These are phyloP conservation scores for Drechslerella dactyloides DNA, from an alignment of 2,329 filamentous ascomycete species.

Conservation along the genomic window DNA sequence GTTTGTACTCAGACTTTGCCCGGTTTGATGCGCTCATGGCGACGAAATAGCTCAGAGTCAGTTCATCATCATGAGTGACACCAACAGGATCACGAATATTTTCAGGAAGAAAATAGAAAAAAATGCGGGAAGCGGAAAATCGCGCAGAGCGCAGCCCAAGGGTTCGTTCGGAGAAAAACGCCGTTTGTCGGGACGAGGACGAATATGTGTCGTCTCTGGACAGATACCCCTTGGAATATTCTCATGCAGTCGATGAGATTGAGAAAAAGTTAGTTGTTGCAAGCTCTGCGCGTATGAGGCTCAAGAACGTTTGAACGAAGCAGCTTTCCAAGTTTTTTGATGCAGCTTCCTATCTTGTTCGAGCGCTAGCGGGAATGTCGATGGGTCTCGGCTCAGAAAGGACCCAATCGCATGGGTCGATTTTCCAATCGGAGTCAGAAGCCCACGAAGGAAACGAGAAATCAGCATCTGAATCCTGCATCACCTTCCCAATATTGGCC, in stretches of 20 bases:
- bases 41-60: slow-evolving; percentile 34
- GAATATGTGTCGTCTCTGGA: slow-evolving; percentile 8
- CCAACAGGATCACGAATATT: slow-evolving; percentile 6
- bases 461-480: neutral
- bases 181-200: slow-evolving; percentile 9
- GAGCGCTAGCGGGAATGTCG: slow-evolving; percentile 40
- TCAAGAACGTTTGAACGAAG: slow-evolving; percentile 23
- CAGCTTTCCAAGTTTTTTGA: slow-evolving; percentile 34
- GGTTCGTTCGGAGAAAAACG: slow-evolving; percentile 9
- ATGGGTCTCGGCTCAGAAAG: slow-evolving; percentile 27
- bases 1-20: neutral
- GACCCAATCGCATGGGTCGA: slow-evolving; percentile 45
- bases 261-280: slow-evolving; percentile 10
- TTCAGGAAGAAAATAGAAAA: slow-evolving; percentile 4
- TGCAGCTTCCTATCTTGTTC: slow-evolving; percentile 27
- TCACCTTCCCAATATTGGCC: slow-evolving; percentile 1
- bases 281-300: slow-evolving; percentile 40
- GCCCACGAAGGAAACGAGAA: slow-evolving; percentile 13
- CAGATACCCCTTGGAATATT: neutral
- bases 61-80: slow-evolving; percentile 25
- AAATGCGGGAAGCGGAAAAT: slow-evolving; percentile 25
- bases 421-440: slow-evolving; percentile 41
- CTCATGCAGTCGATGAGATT: slow-evolving; percentile 14
- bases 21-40: neutral
- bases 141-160: slow-evolving; percentile 24